Percentiles rank a stretch among this genome's conserved stretches.
Evolutionary conservation across 306 rosid genomes (phyloP).

Genomic region (Pachyrhizus erosus): DNA sequence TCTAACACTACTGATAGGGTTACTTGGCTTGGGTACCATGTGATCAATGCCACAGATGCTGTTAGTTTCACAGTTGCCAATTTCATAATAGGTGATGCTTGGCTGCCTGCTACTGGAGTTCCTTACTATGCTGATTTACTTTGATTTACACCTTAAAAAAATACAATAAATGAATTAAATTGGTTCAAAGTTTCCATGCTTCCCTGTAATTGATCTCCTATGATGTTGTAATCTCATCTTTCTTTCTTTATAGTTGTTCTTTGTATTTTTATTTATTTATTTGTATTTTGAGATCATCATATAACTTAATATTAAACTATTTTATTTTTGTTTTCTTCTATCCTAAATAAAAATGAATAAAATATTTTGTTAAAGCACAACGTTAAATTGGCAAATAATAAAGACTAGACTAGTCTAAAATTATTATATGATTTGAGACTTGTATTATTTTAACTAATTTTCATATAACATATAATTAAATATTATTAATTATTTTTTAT

Average conservation of each 20-base stretch:
- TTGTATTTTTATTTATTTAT: not conserved
- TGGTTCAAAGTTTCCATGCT: not conserved
- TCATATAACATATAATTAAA: no score
- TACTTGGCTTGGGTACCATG: conserved; percentile 52
- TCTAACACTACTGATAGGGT: conserved; percentile 44
- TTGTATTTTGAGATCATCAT: no score
- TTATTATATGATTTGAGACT: no score
- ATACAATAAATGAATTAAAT: not conserved
- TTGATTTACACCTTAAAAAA: conserved; percentile 14
- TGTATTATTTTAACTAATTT: no score
- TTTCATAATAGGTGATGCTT: conserved; percentile 46
- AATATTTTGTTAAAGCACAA: not conserved
- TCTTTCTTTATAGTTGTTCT: not conserved
- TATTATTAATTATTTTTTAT: no score
- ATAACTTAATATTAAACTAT: not conserved
- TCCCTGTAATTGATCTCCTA: not conserved
- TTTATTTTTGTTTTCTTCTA: not conserved
- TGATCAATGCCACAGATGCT: conserved; percentile 33
- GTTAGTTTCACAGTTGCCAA: conserved; percentile 47
- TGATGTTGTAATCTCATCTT: not conserved
- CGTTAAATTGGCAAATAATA: not conserved
- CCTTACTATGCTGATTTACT: conserved; percentile 43
- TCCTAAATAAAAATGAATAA: not conserved
- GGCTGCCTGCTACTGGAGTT: conserved; percentile 53
- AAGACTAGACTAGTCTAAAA: no score